phyloP scores from a whole-genome alignment of 1,139 yeast genomes.

The Blastobotrys capitulatus region DNA sequence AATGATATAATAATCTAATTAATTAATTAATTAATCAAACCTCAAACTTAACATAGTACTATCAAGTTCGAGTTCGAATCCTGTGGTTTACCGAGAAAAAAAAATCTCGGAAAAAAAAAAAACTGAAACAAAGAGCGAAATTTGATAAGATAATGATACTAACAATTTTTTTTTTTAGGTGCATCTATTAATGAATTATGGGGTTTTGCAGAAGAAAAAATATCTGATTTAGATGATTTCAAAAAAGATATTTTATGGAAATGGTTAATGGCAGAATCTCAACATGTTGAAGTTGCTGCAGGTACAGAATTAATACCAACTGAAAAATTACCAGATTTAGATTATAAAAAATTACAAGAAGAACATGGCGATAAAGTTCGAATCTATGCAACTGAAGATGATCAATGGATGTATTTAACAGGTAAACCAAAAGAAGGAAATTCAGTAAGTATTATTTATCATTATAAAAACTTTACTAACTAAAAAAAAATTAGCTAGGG shows the following conservation, averaged over 20 bases:
- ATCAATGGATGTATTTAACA: constrained; percentile 35
- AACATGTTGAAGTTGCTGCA: constrained; percentile 22
- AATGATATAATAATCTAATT: too few species aligned
- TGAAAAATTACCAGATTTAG: constrained; percentile 14
- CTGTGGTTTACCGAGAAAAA: constrained; percentile 7
- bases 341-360: constrained; percentile 15
- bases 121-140: not conserved
- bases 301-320: constrained; percentile 14
- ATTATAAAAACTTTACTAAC: not conserved
- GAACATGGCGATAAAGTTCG: constrained; percentile 23
- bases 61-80: constrained; percentile 2
- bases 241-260: constrained; percentile 27
- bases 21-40: too few species aligned
- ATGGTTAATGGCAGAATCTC: constrained; percentile 26
- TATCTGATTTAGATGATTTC: constrained; percentile 24
- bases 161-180: constrained; percentile 18
- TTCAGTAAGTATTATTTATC: constrained; percentile 14
- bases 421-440: constrained; percentile 31
- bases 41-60: too few species aligned
- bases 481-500: constrained; percentile 24
- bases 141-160: not conserved
- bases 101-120: not conserved
- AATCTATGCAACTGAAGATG: constrained; percentile 32
- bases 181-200: constrained; percentile 28
- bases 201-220: constrained; percentile 22